phyloP scores from a whole-genome alignment of 768 basidiomycete species.

The Termitomyces sp. region DNA sequence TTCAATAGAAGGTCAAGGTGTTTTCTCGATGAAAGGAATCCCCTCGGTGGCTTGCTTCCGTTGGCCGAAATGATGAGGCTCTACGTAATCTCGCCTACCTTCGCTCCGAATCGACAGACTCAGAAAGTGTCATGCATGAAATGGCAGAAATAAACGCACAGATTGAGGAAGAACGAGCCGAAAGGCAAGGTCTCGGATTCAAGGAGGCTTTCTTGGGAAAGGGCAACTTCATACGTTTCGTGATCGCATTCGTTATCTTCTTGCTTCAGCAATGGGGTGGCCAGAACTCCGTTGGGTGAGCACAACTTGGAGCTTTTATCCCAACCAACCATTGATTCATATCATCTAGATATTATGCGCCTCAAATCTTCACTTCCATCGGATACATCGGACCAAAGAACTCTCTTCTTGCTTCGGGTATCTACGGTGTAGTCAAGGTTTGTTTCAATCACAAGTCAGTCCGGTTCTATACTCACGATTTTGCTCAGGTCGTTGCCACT shows the following conservation, averaged over 20 bases:
- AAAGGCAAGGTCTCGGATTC: conserved; percentile 59
- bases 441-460: background rate
- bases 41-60: conserved; percentile 72
- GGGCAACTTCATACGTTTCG: conserved; percentile 79
- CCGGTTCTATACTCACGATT: background rate
- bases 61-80: conserved; percentile 52
- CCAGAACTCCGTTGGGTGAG: conserved; percentile 70
- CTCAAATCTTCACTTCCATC: conserved; percentile 71
- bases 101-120: conserved; percentile 40
- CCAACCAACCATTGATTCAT: background rate
- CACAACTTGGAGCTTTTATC: background rate
- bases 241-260: conserved; percentile 82
- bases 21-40: conserved; percentile 48
- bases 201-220: conserved; percentile 76
- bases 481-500: conserved; percentile 48
- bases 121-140: conserved; percentile 50
- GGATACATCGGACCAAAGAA: conserved; percentile 58
- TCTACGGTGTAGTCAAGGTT: conserved; percentile 41
- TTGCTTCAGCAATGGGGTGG: conserved; percentile 81
- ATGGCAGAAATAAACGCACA: conserved; percentile 82
- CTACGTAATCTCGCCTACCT: conserved; percentile 61
- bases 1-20: background rate
- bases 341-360: conserved; percentile 59
- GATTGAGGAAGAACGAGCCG: conserved; percentile 67
- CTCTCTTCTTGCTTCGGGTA: conserved; percentile 68